Base-by-base conservation (phyloP, 345 rosid species). In the Lenwebbia sp. region DNA sequence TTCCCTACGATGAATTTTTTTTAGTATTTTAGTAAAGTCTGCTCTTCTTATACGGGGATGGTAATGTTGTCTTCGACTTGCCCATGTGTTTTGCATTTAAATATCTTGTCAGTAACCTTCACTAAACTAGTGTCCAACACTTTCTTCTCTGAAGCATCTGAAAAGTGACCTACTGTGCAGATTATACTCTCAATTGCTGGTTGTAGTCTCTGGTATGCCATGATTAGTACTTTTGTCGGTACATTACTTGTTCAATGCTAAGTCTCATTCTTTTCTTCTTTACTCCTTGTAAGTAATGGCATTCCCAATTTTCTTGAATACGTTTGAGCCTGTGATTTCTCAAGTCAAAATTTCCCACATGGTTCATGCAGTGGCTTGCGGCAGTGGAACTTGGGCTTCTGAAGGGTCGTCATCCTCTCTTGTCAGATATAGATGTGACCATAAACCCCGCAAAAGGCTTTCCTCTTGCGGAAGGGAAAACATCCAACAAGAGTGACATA, bases 351-450 rank as follows among this genome's bases (percentile, higher is more conserved):
- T 70, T 23, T 70, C 25, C 81, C 47, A 40, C 58, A 83, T 85
- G 78, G 84, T 85, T 84, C 75, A 83, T 83, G 91, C 90, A 97
- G 99, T 97, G 99, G 99, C 95, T 97, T 82, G 87, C 92, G 86
- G 97, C 96, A 5, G 98, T 96, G 87, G 99, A 97, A 88, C 97
- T 97, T 87, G 99, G 95, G 88, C 96, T 97, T 90, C 88, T 97
- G 84, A 97, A 97, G 93, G 99, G 99, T 83, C 98, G 96, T 54
- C 99, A 97, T 92, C 99, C 99, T 75, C 96, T 97, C 88, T 83
- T 97, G 88, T 90, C 93, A 88, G 99, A 97, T 89, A 90, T 96
- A 81, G 99, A 97, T 89, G 89, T 96, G 85, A 88, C 92, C 86
- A 91, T 96, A 88, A 94, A 92, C 87, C 98, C 96, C 86, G 85